Evolutionary conservation across 371 early-diverging fungal genomes (phyloP).

Genomic region (Mortierella sp.): DNA sequence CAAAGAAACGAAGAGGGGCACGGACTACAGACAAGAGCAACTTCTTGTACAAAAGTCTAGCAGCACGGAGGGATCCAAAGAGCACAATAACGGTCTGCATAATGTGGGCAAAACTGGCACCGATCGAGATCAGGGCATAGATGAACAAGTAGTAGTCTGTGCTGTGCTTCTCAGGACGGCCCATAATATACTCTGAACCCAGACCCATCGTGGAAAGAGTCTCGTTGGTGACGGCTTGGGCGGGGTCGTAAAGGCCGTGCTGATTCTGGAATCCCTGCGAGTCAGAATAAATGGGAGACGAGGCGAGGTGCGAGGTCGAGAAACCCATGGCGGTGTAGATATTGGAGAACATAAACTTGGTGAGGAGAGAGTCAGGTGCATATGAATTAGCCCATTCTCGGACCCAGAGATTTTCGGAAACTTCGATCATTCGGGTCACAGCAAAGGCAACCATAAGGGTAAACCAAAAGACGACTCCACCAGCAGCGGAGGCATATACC

Average conservation of each 20-base stretch:
- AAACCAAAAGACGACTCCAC: constrained; percentile 66
- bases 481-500: constrained; percentile 63
- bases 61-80: constrained; percentile 74
- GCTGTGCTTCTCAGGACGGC: constrained; percentile 35
- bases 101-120: constrained; percentile 53
- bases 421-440: constrained; percentile 64
- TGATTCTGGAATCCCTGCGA: constrained; percentile 32
- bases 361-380: constrained; percentile 17
- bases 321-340: constrained; percentile 24
- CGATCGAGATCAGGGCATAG: constrained; percentile 59
- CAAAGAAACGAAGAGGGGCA: constrained; percentile 87
- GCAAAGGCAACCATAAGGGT: constrained; percentile 56
- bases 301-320: constrained; percentile 24
- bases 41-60: constrained; percentile 67
- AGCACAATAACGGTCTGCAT: constrained; percentile 69
- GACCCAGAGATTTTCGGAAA: constrained; percentile 68
- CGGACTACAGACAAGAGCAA: constrained; percentile 72
- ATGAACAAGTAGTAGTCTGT: constrained; percentile 54
- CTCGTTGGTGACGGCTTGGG: constrained; percentile 19
- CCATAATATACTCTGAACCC: constrained; percentile 20
- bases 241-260: constrained; percentile 23
- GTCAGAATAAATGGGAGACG: constrained; percentile 37
- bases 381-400: constrained; percentile 68
- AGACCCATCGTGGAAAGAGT: constrained; percentile 25
- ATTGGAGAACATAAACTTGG: constrained; percentile 36